Conservation (phyloP, 495 filamentous ascomycete species). For the Copromyces sp. region DNA sequence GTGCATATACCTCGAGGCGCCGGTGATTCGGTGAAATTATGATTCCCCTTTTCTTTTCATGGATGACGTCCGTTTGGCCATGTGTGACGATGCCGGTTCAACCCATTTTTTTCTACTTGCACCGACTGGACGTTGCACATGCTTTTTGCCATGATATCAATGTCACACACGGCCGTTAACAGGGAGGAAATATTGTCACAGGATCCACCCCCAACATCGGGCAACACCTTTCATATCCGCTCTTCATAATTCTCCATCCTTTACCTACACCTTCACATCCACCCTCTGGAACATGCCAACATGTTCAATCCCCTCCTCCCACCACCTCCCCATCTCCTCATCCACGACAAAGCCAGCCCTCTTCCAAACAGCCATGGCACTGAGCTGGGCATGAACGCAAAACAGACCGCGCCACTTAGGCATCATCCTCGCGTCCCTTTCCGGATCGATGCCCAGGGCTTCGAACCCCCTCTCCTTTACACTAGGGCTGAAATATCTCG, state of each 20-base stretch:
- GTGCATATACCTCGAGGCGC: not conserved
- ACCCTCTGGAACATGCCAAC: constrained; percentile 60
- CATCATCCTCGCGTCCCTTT: constrained; percentile 16
- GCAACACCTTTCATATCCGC: not conserved
- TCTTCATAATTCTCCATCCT: not conserved
- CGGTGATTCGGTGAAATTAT: constrained; percentile 1
- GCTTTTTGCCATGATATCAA: not conserved
- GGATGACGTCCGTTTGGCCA: not conserved
- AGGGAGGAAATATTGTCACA: not conserved
- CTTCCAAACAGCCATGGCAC: constrained; percentile 49
- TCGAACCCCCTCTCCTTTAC: constrained; percentile 34
- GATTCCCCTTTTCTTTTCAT: not conserved
- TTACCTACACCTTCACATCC: constrained; percentile 6
- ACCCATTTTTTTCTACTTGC: too few relatives aligned
- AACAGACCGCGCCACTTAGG: constrained; percentile 58
- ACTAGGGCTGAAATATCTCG: constrained; percentile 38
- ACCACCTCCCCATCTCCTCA: constrained; percentile 61
- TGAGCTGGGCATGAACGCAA: constrained; percentile 63
- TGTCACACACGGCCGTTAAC: not conserved
- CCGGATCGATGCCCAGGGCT: constrained; percentile 18
- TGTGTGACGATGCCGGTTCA: not conserved
- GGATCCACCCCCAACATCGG: not conserved
- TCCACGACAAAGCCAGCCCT: constrained; percentile 62
- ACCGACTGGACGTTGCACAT: too few relatives aligned
- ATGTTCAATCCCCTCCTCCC: constrained; percentile 78